Evolutionary conservation across 208 protist genomes (phyloP).

Genomic region (Balamuthia mandrillaris): DNA sequence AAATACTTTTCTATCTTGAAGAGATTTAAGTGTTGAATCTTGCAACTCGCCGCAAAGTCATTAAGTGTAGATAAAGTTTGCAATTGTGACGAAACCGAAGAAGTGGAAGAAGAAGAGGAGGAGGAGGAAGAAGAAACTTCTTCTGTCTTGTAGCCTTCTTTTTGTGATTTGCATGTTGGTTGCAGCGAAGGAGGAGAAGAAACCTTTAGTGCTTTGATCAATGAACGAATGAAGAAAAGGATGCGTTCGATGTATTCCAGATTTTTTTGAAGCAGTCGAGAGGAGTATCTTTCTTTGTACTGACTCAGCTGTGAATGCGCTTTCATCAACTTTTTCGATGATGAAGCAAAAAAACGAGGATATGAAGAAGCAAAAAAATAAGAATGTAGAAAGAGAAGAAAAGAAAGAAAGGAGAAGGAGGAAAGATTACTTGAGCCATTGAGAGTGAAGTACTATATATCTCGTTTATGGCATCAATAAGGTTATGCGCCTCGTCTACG

Average conservation of each 20-base stretch:
- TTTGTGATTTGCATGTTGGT: not conserved
- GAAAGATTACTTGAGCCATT: constrained; percentile 35
- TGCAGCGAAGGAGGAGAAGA: not conserved
- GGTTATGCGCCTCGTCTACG: constrained; percentile 93
- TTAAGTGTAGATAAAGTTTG: constrained; percentile 50
- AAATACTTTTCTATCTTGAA: constrained; percentile 64
- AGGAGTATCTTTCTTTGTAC: too few relatives aligned
- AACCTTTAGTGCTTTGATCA: constrained; percentile 37
- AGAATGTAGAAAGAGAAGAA: too few relatives aligned
- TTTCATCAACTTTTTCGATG: too few relatives aligned
- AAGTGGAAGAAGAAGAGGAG: not conserved
- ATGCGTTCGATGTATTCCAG: constrained; percentile 82
- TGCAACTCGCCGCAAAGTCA: constrained; percentile 53
- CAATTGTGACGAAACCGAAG: not conserved
- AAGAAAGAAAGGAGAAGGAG: not conserved
- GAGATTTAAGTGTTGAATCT: constrained; percentile 63
- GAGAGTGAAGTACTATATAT: constrained; percentile 72
- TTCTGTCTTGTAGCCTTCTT: not conserved
- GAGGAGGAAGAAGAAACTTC: not conserved
- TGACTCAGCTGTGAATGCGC: constrained; percentile 29
- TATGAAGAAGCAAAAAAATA: too few relatives aligned
- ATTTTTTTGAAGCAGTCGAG: constrained; percentile 73
- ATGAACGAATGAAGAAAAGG: constrained; percentile 62
- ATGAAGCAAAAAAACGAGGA: too few relatives aligned
- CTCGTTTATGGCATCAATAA: constrained; percentile 85